These are phyloP conservation scores for Curvularia verruculosa DNA, from an alignment of 2,329 filamentous ascomycete species.

Conservation along the genomic window DNA sequence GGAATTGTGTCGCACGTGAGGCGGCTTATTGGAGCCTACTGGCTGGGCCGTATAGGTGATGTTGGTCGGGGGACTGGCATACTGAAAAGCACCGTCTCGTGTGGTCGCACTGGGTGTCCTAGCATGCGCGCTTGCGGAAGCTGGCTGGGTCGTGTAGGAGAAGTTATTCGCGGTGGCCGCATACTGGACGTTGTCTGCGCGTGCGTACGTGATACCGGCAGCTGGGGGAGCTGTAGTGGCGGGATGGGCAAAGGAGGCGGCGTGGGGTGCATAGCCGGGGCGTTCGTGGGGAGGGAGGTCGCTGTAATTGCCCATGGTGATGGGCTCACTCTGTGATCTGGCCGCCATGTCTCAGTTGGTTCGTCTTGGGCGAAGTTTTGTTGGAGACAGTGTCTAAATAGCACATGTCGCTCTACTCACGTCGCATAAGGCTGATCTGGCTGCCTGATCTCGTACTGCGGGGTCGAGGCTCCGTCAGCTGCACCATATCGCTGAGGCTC, in stretches of 20 bases:
- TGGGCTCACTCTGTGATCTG: constrained; percentile 40
- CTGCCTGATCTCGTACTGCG: constrained; percentile 52
- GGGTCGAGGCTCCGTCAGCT: constrained; percentile 41
- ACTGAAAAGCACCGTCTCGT: constrained; percentile 41
- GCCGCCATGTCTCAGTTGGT: constrained; percentile 41
- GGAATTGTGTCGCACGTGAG: constrained; percentile 35
- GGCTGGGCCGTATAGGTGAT: constrained; percentile 54
- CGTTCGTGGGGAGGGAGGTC: constrained; percentile 54
- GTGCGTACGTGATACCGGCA: constrained; percentile 30
- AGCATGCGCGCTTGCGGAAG: constrained; percentile 29
- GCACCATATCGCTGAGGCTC: constrained; percentile 43
- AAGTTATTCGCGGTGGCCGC: constrained; percentile 36
- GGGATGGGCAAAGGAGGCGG: constrained; percentile 18
- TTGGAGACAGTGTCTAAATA: constrained; percentile 2
- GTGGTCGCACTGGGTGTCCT: constrained; percentile 27
- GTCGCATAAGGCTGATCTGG: constrained; percentile 43
- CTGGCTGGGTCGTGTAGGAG: constrained; percentile 35
- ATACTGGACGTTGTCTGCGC: constrained; percentile 41
- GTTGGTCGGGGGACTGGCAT: constrained; percentile 50
- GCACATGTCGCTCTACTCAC: constrained; percentile 34
- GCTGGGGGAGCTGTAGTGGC: constrained; percentile 22
- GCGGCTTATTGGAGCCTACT: constrained; percentile 33
- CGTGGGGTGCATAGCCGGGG: constrained; percentile 42
- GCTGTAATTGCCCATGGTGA: constrained; percentile 54
- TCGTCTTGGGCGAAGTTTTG: constrained; percentile 11